Base-by-base conservation (phyloP, 2,329 filamentous ascomycete species). In the Bipolaris gigantea region DNA sequence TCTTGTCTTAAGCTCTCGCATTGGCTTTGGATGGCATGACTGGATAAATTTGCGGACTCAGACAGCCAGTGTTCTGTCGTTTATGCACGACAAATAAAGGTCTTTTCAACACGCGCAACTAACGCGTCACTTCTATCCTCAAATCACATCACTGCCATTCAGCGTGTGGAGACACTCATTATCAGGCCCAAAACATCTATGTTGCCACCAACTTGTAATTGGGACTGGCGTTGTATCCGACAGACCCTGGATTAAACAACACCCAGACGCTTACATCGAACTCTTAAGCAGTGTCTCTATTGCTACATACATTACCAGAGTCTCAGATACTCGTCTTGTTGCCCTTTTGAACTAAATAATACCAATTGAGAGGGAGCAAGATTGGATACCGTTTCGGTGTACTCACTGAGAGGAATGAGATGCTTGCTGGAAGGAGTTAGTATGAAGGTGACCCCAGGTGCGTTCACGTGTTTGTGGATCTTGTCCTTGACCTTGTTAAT, bases 401-500 rank as follows among this genome's bases (percentile, higher is more conserved):
- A 18, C 43, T 56, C 4, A 53, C 46, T 4, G 53, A 53, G 50
- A 44, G 50, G 10, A 59, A 57, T 13, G 50, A 59, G 25, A 55
- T 43, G 18, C 16, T 63, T 1, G 27, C 57, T 58, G n/a, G 45
- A 61, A 13, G 57, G 55, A 9, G 56, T 62, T 47, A 54, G 55
- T 10, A 58, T 61, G 10, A 30, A 30, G 5, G 10, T 11, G 10
- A 13, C 10, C 4, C 10, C 33, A 40, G 57, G 23, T 57, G 50
- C n/a, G 55, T 60, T 48, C 36, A 51, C 5, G 57, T 60, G 56
- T 40, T 61, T 32, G 51, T 60, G 48, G 34, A 57, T 51, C 38
- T 57, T 16, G 48, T 58, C 13, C 44, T 38, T 40, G 56, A 50
- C 16, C 50, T 63, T 39, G 54, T 27, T 19, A 52, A 60, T 11